Conservation (phyloP, 1,139 yeast genomes). For the Kodamaea plutei region DNA sequence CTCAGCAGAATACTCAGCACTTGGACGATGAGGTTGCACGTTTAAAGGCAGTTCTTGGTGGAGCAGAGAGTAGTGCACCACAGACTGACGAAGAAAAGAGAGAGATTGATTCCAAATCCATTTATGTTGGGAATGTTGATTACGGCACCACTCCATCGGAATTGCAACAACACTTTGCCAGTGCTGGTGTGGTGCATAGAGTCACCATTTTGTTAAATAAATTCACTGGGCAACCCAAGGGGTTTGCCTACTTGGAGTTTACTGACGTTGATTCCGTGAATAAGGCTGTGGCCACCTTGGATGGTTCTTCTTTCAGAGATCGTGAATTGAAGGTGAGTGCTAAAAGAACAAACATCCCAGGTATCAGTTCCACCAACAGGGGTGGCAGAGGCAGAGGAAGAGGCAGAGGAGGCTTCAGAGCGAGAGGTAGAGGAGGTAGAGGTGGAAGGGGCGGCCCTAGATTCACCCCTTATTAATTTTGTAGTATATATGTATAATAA, state of each 20-base stretch:
- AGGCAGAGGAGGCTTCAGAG: slow-evolving; percentile 24
- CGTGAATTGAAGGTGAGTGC: slow-evolving; percentile 68
- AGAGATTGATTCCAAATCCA: slow-evolving; percentile 67
- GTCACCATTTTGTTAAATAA: slow-evolving; percentile 76
- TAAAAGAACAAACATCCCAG: slow-evolving; percentile 80
- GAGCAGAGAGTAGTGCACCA: slow-evolving; percentile 13
- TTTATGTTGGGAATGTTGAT: slow-evolving; percentile 87
- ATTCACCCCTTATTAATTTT: slow-evolving; percentile 16
- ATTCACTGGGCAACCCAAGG: slow-evolving; percentile 75
- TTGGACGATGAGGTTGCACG: slow-evolving; percentile 17
- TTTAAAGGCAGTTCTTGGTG: slow-evolving; percentile 13
- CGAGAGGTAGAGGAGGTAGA: slow-evolving; percentile 15
- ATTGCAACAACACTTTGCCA: slow-evolving; percentile 70
- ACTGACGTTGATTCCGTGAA: slow-evolving; percentile 59
- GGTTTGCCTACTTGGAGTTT: slow-evolving; percentile 82
- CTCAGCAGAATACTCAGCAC: slow-evolving; percentile 9
- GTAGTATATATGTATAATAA: too few species aligned
- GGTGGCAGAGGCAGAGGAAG: slow-evolving; percentile 33
- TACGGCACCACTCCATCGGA: slow-evolving; percentile 77
- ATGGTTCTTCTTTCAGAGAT: slow-evolving; percentile 64
- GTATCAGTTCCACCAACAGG: slow-evolving; percentile 47
- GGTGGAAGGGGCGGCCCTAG: slow-evolving; percentile 22
- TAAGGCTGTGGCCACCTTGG: slow-evolving; percentile 58
- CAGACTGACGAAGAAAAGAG: slow-evolving; percentile 32
- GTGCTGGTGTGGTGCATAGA: slow-evolving; percentile 75